Conservation (phyloP, 208 protist species). For the Leishmania tropica region DNA sequence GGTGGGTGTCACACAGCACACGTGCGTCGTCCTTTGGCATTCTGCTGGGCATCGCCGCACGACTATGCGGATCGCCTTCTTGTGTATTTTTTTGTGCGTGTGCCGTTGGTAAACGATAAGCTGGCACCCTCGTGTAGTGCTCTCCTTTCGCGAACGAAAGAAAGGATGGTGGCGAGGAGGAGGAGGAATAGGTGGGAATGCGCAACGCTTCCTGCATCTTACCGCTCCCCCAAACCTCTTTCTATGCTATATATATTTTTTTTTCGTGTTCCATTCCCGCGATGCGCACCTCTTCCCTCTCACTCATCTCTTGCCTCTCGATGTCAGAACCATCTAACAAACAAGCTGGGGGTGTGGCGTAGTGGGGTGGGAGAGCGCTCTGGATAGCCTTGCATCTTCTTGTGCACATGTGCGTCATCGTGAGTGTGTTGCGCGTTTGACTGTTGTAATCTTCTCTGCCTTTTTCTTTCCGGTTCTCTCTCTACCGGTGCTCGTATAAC, state of each 20-base stretch:
- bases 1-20: not conserved
- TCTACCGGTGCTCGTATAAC: not conserved
- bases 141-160: not conserved
- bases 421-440: not conserved
- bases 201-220: not conserved
- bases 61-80: not conserved
- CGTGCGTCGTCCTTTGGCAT: not conserved
- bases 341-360: not conserved
- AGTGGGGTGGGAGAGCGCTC: not conserved
- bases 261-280: not conserved
- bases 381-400: not conserved
- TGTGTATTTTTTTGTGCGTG: not conserved
- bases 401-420: not conserved
- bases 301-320: not conserved
- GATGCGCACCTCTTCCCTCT: not conserved
- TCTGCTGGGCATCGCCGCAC: not conserved
- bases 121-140: not conserved
- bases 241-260: not conserved
- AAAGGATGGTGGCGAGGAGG: not conserved
- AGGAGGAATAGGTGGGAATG: not conserved
- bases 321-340: not conserved
- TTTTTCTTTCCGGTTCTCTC: not conserved
- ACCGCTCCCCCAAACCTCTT: not conserved
- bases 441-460: not conserved
- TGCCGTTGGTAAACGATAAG: not conserved